Evolutionary conservation across 768 basidiomycete genomes (phyloP).

Genomic region (Pleurotus pulmonarius): DNA sequence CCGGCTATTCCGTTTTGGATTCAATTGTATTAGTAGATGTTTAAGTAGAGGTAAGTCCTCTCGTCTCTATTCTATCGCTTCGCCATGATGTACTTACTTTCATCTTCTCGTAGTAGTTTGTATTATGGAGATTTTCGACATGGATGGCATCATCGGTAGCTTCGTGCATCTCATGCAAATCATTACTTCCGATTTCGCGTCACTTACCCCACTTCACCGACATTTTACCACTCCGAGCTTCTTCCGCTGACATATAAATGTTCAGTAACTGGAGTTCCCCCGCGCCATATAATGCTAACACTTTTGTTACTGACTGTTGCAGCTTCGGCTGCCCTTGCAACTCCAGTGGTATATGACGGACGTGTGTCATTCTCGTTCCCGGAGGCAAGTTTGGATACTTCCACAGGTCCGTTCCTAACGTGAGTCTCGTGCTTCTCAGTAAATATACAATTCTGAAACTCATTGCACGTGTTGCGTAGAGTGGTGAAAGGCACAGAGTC

Average conservation of each 20-base stretch:
- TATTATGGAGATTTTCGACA: too few relatives aligned
- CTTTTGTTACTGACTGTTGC: background rate
- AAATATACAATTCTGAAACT: background rate
- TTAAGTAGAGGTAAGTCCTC: slow-evolving; percentile 8
- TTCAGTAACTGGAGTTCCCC: background rate
- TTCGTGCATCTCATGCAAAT: background rate
- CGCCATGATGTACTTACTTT: background rate
- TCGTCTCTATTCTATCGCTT: background rate
- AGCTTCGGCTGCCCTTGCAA: slow-evolving; percentile 5
- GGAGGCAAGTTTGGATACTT: slow-evolving; percentile 38
- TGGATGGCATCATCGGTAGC: background rate
- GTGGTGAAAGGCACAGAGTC: slow-evolving; percentile 52
- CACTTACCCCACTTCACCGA: background rate
- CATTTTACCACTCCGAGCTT: background rate
- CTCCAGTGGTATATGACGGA: slow-evolving; percentile 46
- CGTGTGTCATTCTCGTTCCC: slow-evolving; percentile 45
- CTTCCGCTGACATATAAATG: background rate
- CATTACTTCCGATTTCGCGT: background rate
- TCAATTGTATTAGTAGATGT: slow-evolving; percentile 57
- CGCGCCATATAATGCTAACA: background rate
- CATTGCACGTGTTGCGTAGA: slow-evolving; percentile 21
- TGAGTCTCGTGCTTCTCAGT: slow-evolving; percentile 23
- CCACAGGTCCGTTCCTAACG: slow-evolving; percentile 52
- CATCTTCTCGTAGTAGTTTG: background rate
- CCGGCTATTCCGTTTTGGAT: slow-evolving; percentile 77